Percentiles rank a stretch among this genome's conserved stretches.
Evolutionary conservation across 78 protist genomes (phyloP).

Genomic region (Dictyostelium discoideum): DNA sequence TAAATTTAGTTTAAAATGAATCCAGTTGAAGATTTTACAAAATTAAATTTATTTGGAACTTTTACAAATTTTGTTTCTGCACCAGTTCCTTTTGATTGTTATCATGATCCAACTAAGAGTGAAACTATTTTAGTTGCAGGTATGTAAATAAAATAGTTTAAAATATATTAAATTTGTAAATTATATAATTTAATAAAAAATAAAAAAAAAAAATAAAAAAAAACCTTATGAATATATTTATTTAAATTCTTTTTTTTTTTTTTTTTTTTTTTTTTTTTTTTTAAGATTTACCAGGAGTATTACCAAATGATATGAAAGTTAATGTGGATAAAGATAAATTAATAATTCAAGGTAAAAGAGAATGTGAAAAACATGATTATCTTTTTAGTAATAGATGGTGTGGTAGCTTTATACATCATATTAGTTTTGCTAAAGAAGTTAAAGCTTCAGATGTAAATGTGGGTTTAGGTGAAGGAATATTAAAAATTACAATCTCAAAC

Average conservation of each 20-base stretch:
- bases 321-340: neutral
- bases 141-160: neutral
- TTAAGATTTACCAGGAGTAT: neutral
- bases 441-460: neutral
- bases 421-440: neutral
- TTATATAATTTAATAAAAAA: neutral
- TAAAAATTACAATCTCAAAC: constrained; percentile 1
- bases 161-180: no score
- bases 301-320: neutral
- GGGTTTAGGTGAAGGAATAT: neutral
- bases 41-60: neutral
- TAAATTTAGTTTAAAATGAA: no score
- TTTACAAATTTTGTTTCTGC: neutral
- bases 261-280: no score
- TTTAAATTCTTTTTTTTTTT: no score
- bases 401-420: neutral
- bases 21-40: no score
- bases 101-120: neutral
- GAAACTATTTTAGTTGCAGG: neutral
- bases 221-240: no score
- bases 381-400: neutral
- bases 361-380: neutral
- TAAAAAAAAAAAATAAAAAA: neutral
- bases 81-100: neutral
- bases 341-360: neutral